A percentile compares a stretch with the other conserved stretches of the same genome.
Conservation (phyloP, 352 stramenopile species). For the Elongisporangium anandrum region DNA sequence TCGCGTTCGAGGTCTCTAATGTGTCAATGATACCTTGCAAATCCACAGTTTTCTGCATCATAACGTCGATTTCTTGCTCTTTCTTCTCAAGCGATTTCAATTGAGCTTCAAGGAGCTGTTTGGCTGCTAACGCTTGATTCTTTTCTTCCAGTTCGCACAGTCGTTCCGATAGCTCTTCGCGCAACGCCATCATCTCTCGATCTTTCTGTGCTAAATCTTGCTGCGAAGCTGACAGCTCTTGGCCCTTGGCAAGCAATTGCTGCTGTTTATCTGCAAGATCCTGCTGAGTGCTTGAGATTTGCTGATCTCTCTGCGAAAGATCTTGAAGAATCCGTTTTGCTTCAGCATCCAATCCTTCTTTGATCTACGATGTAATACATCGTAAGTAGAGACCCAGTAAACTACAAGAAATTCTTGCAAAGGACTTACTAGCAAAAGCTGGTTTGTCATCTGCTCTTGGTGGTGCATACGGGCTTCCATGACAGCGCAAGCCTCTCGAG, state of each 20-base stretch:
- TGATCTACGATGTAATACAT: not conserved
- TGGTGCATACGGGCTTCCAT: constrained; percentile 24
- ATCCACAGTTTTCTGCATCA: constrained; percentile 41
- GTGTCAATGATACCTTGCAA: constrained; percentile 29
- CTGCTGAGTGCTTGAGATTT: not conserved
- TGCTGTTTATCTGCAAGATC: constrained; percentile 9
- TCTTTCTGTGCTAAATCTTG: not conserved
- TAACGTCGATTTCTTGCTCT: constrained; percentile 36
- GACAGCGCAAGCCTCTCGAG: constrained; percentile 9
- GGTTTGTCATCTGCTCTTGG: constrained; percentile 42
- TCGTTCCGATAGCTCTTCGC: constrained; percentile 5
- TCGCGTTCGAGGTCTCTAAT: constrained; percentile 15
- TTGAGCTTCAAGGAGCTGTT: not conserved
- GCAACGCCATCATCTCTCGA: not conserved
- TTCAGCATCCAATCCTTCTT: not conserved
- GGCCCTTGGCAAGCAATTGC: not conserved
- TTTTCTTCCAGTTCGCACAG: constrained; percentile 1
- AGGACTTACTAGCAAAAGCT: constrained; percentile 18
- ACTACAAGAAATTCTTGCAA: not conserved
- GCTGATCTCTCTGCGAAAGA: not conserved
- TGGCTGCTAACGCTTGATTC: constrained; percentile 3
- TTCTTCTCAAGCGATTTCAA: constrained; percentile 12
- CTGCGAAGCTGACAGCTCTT: not conserved
- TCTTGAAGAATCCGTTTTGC: not conserved
- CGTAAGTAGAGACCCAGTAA: not conserved